Evolutionary conservation across 2,329 filamentous ascomycete species (phyloP), one percentile per base, ranked within the genome.

Genomic region (Lomentospora prolificans): DNA sequence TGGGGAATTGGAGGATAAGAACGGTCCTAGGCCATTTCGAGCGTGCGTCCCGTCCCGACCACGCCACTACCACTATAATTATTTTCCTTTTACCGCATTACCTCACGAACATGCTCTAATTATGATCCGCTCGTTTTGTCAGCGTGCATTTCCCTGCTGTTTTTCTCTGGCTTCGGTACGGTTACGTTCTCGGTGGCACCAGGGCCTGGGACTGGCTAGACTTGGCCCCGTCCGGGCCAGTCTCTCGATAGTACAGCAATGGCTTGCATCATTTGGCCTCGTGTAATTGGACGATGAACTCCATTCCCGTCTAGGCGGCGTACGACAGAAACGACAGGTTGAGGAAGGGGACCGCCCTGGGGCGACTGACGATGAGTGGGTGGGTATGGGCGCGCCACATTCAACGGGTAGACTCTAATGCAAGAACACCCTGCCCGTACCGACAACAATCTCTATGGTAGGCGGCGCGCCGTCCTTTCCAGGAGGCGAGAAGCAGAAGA

Each of bases 91-190:
- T 4, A 17, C 44, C 24, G 44, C 44, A 48, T 48, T n/a, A 19
- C 44, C 44, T 22, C 44, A 25, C 44, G 44, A 48, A 48, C 44
- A 48, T 48, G 44, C 44, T 19, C n/a, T 27, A n/a, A 2, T 22
- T 22, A 48, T 48, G 44, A 48, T 22, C 22, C 17, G 22, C 44
- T 19, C 22, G 10, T 33, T 52, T 19, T 31, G 31, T 36, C 30
- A 24, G 28, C 28, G 10, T 36, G 19, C 28, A 25, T 25, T 12
- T n/a, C 28, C 17, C n/a, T 41, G 9, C 30, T 48, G 24, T 48
- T 36, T n/a, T 53, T 39, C 51, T 52, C 50, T 28, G 50, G 51
- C 51, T 53, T 53, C 51, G 51, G 51, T 53, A 36, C 51, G 30
- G 51, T 53, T 41, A 19, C 51, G 51, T 36, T 54, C 39, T 54